These are phyloP conservation scores for Aspergillus udagawae DNA, from an alignment of 2,329 filamentous ascomycete genomes.

Conservation along the genomic window DNA sequence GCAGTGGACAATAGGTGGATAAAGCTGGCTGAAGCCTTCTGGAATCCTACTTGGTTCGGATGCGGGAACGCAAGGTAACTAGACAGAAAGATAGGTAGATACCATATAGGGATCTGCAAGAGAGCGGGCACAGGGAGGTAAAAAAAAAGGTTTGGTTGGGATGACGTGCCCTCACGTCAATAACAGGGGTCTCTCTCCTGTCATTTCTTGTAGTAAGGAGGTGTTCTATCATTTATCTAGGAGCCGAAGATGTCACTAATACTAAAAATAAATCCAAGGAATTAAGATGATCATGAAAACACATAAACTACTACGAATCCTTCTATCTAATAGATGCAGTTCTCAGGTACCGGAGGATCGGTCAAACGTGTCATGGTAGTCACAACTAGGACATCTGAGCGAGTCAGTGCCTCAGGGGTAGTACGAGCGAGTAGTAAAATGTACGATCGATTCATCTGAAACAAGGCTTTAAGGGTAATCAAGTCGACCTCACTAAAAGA, in stretches of 20 bases:
- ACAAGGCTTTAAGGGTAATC: neutral
- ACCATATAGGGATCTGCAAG: slow-evolving; percentile 11
- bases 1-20: neutral
- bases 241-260: neutral
- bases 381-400: neutral
- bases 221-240: neutral
- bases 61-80: neutral
- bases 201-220: neutral
- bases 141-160: slow-evolving; percentile 6
- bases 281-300: neutral
- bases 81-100: neutral
- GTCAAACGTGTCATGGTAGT: neutral
- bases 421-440: neutral
- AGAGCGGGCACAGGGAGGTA: slow-evolving; percentile 4
- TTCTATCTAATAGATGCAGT: neutral
- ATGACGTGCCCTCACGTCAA: slow-evolving; percentile 7
- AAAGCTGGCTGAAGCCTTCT: neutral
- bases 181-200: neutral
- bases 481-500: neutral
- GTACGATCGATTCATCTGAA: neutral
- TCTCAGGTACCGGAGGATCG: too few species aligned
- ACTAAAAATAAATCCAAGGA: neutral
- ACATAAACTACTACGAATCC: neutral
- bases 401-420: too few species aligned
- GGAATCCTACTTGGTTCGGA: neutral